phyloP scores from a whole-genome alignment of 2,329 filamentous ascomycete species.

The Xylariaceae sp. region DNA sequence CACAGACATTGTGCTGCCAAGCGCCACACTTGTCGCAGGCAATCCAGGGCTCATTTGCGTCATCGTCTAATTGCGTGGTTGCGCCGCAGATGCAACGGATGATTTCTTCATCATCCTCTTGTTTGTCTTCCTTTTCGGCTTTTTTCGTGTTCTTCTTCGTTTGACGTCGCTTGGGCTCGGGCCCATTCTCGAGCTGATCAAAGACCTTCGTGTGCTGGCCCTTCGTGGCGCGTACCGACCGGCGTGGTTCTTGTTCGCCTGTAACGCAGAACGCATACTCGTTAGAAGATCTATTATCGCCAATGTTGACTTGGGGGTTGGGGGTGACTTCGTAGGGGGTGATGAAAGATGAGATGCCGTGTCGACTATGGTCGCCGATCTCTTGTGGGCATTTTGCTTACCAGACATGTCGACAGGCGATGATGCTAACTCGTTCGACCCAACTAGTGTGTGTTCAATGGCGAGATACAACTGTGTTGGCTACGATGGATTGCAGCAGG shows the following conservation, averaged over 20 bases:
- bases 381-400: conserved; percentile 28
- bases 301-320: conserved; percentile 1
- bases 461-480: conserved; percentile 19
- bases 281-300: conserved; percentile 23
- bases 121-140: conserved; percentile 50
- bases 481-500: conserved; percentile 23
- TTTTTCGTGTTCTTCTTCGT: conserved; percentile 50
- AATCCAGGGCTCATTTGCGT: conserved; percentile 85
- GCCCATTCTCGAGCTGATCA: conserved; percentile 63
- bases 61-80: conserved; percentile 76
- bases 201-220: conserved; percentile 89
- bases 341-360: background rate
- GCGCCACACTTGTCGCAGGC: conserved; percentile 87
- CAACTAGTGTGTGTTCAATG: conserved; percentile 11
- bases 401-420: conserved; percentile 30
- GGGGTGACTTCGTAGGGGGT: conserved; percentile 2
- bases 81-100: conserved; percentile 93
- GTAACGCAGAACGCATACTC: conserved; percentile 10
- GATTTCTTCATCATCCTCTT: conserved; percentile 59
- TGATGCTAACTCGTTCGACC: conserved; percentile 10
- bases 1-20: conserved; percentile 97
- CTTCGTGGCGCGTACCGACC: conserved; percentile 93
- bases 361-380: conserved; percentile 11
- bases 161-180: conserved; percentile 50
- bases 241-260: conserved; percentile 69